A percentile compares a stretch with the other conserved stretches of the same genome.
phyloP scores from a whole-genome alignment of 495 filamentous ascomycete genomes.

The Hypoxylon cercidicola region DNA sequence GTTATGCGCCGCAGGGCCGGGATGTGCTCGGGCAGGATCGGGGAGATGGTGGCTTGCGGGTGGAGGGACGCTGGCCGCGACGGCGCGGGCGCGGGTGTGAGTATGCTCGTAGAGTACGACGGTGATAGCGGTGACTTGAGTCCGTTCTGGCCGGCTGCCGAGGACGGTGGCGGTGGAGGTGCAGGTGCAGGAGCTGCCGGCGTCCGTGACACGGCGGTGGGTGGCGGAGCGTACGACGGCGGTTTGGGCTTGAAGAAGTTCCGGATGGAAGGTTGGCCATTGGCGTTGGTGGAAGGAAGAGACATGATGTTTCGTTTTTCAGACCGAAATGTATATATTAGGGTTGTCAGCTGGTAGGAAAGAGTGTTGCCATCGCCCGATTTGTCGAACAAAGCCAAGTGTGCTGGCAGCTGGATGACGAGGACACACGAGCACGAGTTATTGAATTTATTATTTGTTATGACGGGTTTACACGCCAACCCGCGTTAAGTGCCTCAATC shows the following conservation, averaged over 20 bases:
- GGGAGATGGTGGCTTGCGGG: slow-evolving; percentile 65
- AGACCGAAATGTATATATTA: too few relatives aligned
- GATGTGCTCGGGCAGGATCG: slow-evolving; percentile 70
- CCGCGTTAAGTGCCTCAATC: slow-evolving; percentile 38
- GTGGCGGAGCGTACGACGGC: slow-evolving; percentile 55
- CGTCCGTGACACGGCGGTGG: slow-evolving; percentile 38
- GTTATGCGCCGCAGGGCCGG: slow-evolving; percentile 84
- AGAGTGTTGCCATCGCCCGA: slow-evolving; percentile 11
- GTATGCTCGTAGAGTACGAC: slow-evolving; percentile 53
- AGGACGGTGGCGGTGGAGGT: slow-evolving; percentile 39
- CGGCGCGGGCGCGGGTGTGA: slow-evolving; percentile 15
- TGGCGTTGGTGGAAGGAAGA: slow-evolving; percentile 44
- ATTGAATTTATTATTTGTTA: too few relatives aligned
- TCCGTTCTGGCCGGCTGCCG: slow-evolving; percentile 17
- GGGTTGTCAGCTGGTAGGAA: slow-evolving; percentile 21
- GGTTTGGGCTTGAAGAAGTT: slow-evolving; percentile 60
- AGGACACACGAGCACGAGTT: not conserved
- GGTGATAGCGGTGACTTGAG: slow-evolving; percentile 36
- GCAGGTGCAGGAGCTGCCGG: slow-evolving; percentile 22
- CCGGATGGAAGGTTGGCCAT: slow-evolving; percentile 59
- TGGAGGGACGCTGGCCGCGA: slow-evolving; percentile 49
- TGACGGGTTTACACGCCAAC: not conserved
- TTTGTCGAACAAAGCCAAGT: not conserved
- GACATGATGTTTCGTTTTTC: too few relatives aligned
- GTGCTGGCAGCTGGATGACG: too few relatives aligned